Evolutionary conservation across 495 filamentous ascomycete species (phyloP).

Genomic region (Alectoria sarmentosa): DNA sequence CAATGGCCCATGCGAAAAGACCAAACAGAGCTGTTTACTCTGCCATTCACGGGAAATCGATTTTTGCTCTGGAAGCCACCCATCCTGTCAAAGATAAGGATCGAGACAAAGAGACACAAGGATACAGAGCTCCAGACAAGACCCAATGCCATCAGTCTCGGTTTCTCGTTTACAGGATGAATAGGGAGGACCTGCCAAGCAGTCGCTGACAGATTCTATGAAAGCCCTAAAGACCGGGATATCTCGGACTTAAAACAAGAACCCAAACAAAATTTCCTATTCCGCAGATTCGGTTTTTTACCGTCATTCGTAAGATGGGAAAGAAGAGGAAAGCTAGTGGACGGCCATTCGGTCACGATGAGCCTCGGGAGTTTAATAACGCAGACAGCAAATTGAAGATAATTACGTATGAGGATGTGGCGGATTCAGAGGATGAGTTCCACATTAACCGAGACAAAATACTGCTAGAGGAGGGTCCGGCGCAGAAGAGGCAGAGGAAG

Average conservation of each 20-base stretch:
- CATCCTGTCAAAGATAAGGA: conserved; percentile 46
- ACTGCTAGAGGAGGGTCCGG: conserved; percentile 70
- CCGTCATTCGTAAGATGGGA: conserved; percentile 45
- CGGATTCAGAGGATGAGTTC: conserved; percentile 90
- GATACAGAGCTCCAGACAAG: conserved; percentile 27
- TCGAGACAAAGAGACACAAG: conserved; percentile 18
- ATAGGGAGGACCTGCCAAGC: too few relatives aligned
- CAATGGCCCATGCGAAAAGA: background rate
- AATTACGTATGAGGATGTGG: conserved; percentile 42
- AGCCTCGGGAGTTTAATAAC: conserved; percentile 44
- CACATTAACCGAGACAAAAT: conserved; percentile 76
- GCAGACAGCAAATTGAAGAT: conserved; percentile 48
- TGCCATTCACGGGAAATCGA: conserved; percentile 73
- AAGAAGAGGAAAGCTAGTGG: conserved; percentile 73
- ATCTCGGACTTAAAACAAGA: background rate
- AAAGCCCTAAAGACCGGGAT: conserved; percentile 10
- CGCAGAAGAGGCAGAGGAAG: conserved; percentile 66
- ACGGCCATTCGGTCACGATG: conserved; percentile 29
- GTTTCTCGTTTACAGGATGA: too few relatives aligned
- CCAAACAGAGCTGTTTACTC: conserved; percentile 42
- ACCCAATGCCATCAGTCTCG: conserved; percentile 28
- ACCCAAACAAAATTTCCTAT: conserved; percentile 32
- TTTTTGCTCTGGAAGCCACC: conserved; percentile 60
- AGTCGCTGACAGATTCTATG: too few relatives aligned
- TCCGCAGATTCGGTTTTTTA: conserved; percentile 24